phyloP scores from a whole-genome alignment of 2,329 filamentous ascomycete genomes.

The Trichothecium roseum region DNA sequence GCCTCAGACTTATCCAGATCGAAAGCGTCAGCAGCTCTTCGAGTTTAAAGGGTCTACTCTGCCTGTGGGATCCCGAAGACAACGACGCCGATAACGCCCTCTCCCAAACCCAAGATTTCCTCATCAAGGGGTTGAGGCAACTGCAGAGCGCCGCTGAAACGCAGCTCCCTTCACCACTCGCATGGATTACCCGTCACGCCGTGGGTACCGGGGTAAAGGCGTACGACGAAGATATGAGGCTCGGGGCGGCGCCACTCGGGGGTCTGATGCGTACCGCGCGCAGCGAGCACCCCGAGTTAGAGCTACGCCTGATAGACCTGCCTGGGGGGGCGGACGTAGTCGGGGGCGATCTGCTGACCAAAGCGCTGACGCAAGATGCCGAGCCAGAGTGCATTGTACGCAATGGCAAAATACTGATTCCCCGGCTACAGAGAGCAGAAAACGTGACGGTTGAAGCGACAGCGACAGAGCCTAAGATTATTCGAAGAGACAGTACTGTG shows the following conservation, averaged over 20 bases:
- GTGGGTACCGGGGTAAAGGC: slow-evolving; percentile 3
- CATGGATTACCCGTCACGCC: slow-evolving; percentile 6
- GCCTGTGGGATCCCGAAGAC: no score
- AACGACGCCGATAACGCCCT: no score
- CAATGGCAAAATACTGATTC: slow-evolving; percentile 5
- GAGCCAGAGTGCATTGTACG: slow-evolving; percentile 9
- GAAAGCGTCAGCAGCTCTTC: no score
- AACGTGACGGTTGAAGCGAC: no score
- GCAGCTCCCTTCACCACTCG: slow-evolving; percentile 8
- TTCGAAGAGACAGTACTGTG: slow-evolving; percentile 7
- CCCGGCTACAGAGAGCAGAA: slow-evolving; percentile 5
- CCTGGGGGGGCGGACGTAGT: not conserved
- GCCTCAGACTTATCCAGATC: no score
- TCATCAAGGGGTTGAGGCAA: slow-evolving; percentile 4
- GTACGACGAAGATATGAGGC: not conserved
- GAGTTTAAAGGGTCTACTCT: no score
- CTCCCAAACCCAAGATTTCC: no score
- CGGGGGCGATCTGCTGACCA: not conserved
- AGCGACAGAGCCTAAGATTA: not conserved
- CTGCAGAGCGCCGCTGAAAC: slow-evolving; percentile 1
- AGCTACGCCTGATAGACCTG: slow-evolving; percentile 9
- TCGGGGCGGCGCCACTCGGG: slow-evolving; percentile 8
- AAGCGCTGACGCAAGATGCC: not conserved
- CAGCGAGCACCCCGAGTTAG: slow-evolving; percentile 8
- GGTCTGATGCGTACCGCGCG: slow-evolving; percentile 10